Base-by-base conservation (phyloP, 805 yeast species). In the Clavispora phyllophila region DNA sequence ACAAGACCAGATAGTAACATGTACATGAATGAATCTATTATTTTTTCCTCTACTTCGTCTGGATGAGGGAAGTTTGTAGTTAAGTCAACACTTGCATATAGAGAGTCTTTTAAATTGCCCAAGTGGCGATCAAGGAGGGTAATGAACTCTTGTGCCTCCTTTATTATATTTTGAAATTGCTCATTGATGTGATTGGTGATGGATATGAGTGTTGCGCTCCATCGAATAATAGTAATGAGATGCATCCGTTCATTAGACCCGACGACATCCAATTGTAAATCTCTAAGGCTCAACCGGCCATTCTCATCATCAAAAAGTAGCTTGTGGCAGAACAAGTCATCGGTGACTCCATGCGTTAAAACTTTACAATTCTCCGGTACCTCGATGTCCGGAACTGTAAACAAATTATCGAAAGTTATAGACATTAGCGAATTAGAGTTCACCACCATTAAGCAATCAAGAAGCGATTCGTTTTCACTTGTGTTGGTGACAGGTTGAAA, bases 1-100 rank as follows among this genome's bases (percentile, higher is more conserved):
- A 81, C 66, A 40, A 76, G 63, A 2, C 84, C 84, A 0, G 85
- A 77, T 3, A 80, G 53, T 2, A 80, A 57, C 18, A 77, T 51
- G 39, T 75, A 76, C 42, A 71, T 70, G 7, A 80, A 55, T 28
- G 54, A 51, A 9, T 47, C 39, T 13, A 47, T 39, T 15, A 64
- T 50, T 15, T 39, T 41, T 5, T 46, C 46, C 19, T 50, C 50
- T 26, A 51, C 48, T 10, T 49, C 51, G 9, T 43, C 45, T 2
- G 48, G 37, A 12, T 51, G 40, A 3, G 60, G 53, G 20, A 44
- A 45, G 39, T 69, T 65, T 2, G 64, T 54, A 9, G 74, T 53
- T 18, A 48, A 54, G 50, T 64, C 58, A 7, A 39, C 42, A 24
- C 42, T 46, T 9, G 42, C 54, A 9, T 45, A 49, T 1, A 65